Evolutionary conservation across 495 filamentous ascomycete genomes (phyloP).

Genomic region (Penicillium paradoxum): DNA sequence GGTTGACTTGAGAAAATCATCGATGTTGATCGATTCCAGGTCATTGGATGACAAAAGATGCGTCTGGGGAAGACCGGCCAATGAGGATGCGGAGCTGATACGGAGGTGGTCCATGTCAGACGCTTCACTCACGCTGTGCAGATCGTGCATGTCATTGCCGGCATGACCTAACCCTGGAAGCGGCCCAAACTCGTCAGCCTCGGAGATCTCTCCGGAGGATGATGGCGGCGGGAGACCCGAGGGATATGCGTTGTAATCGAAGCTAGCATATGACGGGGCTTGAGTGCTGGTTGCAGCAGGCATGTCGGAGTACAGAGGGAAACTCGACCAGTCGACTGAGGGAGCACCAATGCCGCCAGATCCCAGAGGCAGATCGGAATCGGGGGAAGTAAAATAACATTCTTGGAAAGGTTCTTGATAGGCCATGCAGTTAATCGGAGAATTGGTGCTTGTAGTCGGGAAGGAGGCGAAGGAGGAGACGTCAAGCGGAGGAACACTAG

Average conservation of each 20-base stretch:
- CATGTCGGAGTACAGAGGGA: slow-evolving; percentile 56
- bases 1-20: slow-evolving; percentile 55
- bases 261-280: slow-evolving; percentile 62
- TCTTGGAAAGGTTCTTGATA: slow-evolving; percentile 40
- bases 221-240: slow-evolving; percentile 53
- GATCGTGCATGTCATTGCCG: slow-evolving; percentile 37
- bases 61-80: slow-evolving; percentile 48
- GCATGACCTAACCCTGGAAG: slow-evolving; percentile 32
- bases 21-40: slow-evolving; percentile 55
- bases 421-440: slow-evolving; percentile 39
- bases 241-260: slow-evolving; percentile 55
- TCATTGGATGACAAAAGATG: slow-evolving; percentile 50
- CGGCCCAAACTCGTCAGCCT: slow-evolving; percentile 60
- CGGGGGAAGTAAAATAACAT: slow-evolving; percentile 44
- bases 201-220: slow-evolving; percentile 71
- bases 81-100: slow-evolving; percentile 49
- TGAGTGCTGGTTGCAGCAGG: slow-evolving; percentile 66
- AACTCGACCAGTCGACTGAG: slow-evolving; percentile 70
- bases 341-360: slow-evolving; percentile 60
- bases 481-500: slow-evolving; percentile 35
- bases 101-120: slow-evolving; percentile 52
- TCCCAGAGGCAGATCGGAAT: slow-evolving; percentile 61
- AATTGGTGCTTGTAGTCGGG: slow-evolving; percentile 30
- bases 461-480: slow-evolving; percentile 35
- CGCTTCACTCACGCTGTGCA: slow-evolving; percentile 50